These are phyloP conservation scores for Mariannaea sp. DNA, from an alignment of 2,329 filamentous ascomycete species.

Conservation along the genomic window DNA sequence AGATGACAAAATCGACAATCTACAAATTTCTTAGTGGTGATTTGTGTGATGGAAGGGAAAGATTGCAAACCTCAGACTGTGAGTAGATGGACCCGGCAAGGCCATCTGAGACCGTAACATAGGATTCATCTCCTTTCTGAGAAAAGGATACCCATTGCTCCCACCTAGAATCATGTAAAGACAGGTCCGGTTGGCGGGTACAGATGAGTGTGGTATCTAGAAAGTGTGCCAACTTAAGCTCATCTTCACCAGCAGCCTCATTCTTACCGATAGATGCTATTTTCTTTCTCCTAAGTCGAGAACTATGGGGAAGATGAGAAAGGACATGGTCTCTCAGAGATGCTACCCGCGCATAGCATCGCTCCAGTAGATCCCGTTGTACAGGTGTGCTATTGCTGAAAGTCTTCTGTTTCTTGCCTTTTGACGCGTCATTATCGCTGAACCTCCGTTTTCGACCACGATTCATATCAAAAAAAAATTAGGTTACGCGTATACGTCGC, in stretches of 20 bases:
- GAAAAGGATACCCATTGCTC: slow-evolving; percentile 65
- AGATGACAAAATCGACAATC: slow-evolving; percentile 79
- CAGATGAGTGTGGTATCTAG: slow-evolving; percentile 76
- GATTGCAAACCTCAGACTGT: slow-evolving; percentile 63
- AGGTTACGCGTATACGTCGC: slow-evolving; percentile 16
- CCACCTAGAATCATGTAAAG: slow-evolving; percentile 49
- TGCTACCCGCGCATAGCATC: slow-evolving; percentile 68
- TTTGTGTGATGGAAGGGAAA: slow-evolving; percentile 2
- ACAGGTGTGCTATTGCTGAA: slow-evolving; percentile 30
- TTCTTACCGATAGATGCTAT: slow-evolving; percentile 52
- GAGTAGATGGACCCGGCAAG: slow-evolving; percentile 53
- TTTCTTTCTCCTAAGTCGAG: slow-evolving; percentile 64
- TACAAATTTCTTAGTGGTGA: slow-evolving; percentile 44
- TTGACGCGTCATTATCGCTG: slow-evolving; percentile 31
- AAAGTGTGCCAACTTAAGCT: slow-evolving; percentile 56
- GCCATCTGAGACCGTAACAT: slow-evolving; percentile 56
- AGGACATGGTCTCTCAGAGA: slow-evolving; percentile 75
- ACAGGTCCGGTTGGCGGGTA: slow-evolving; percentile 40
- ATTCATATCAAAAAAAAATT: slow-evolving; percentile 31
- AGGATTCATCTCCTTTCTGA: slow-evolving; percentile 64
- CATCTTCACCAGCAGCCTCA: slow-evolving; percentile 37
- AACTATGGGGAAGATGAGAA: slow-evolving; percentile 66
- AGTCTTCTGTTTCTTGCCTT: slow-evolving; percentile 20
- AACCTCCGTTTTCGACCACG: slow-evolving; percentile 38
- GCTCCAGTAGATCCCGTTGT: slow-evolving; percentile 67